Percentiles rank a stretch among this genome's conserved stretches.
Conservation (phyloP, 306 rosid genomes). For the Trichosanthes truncata region DNA sequence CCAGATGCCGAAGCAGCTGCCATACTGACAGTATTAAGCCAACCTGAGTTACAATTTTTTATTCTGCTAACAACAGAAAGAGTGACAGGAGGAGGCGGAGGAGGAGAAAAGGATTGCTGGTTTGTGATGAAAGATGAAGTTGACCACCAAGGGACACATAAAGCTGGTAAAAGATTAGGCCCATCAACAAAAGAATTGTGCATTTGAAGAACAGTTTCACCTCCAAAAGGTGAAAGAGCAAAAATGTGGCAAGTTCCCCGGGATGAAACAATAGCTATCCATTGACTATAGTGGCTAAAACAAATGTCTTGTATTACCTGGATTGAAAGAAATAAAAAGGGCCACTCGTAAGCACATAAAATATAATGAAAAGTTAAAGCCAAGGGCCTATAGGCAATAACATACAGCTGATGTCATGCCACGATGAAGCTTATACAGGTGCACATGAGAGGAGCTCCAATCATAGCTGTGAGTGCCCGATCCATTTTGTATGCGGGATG, state of each 20-base stretch:
- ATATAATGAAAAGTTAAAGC: slow-evolving; percentile 14
- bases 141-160: slow-evolving; percentile 85
- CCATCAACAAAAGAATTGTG: slow-evolving; percentile 50
- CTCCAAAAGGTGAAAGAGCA: slow-evolving; percentile 79
- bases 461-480: slow-evolving; percentile 52
- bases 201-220: slow-evolving; percentile 63
- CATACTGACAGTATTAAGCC: slow-evolving; percentile 82
- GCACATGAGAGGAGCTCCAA: slow-evolving; percentile 72
- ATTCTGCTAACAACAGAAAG: slow-evolving; percentile 96
- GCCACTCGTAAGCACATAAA: slow-evolving; percentile 18
- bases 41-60: slow-evolving; percentile 62
- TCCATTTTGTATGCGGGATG: slow-evolving; percentile 47
- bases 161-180: slow-evolving; percentile 48
- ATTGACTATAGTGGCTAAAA: slow-evolving; percentile 76
- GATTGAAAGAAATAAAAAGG: slow-evolving; percentile 13
- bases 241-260: slow-evolving; percentile 84
- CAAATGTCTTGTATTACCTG: slow-evolving; percentile 92
- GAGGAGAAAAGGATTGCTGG: slow-evolving; percentile 49
- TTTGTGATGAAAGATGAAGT: slow-evolving; percentile 52
- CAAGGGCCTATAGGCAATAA: slow-evolving; percentile 18
- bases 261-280: slow-evolving; percentile 76
- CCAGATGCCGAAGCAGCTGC: slow-evolving; percentile 87
- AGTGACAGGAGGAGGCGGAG: slow-evolving; percentile 62
- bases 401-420: slow-evolving; percentile 92
- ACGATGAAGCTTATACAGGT: slow-evolving; percentile 87